Evolutionary conservation across 1,139 yeast genomes (phyloP), one percentile per base, ranked within the genome.

Genomic region (Candida smagusa): DNA sequence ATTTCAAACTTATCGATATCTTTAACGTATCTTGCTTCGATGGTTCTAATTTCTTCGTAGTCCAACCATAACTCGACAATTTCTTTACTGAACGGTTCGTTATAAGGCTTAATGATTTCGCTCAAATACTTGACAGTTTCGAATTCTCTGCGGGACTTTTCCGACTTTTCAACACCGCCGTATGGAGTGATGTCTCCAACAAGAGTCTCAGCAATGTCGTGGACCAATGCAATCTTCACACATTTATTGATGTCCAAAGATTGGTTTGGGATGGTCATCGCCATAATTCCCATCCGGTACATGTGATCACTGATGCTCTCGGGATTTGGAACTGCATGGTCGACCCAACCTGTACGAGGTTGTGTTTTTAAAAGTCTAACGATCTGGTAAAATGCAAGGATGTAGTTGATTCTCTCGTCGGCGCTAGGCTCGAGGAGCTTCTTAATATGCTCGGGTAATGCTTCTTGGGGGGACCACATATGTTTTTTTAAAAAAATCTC

Each of bases 131-230:
- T 58, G 49, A 92, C 86, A 6, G 97, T 81, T 24, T 66, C 80
- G 33, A 70, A 72, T 56, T 92, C 98, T 41, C 97, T 74, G 41
- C 84, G 73, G 56, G 88, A 95, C 59, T 92, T 92, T 49, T 77
- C 83, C 12, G 49, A 47, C 54, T 84, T 84, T 31, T 79, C 61
- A n/a, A 86, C 79, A 0, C 73, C 75, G 44, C 82, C 95, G 52
- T 77, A 77, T 9, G 98, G 98, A 1, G 96, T 89, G 40, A 92
- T 88, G 58, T 92, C 98, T 9, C 97, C 97, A 8, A 92, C 97
- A 28, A 92, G 66, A 6, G 90, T 65, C 65, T 92, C 98, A 8
- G 98, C 97, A 54, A 92, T 84, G 59, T 92, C 98, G 61, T 92
- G 98, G 30, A 89, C 81, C 32, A 89, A 67, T 1, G 97, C 89